Conservation (phyloP, 257 asterid species). For the Solanum etuberosum region DNA sequence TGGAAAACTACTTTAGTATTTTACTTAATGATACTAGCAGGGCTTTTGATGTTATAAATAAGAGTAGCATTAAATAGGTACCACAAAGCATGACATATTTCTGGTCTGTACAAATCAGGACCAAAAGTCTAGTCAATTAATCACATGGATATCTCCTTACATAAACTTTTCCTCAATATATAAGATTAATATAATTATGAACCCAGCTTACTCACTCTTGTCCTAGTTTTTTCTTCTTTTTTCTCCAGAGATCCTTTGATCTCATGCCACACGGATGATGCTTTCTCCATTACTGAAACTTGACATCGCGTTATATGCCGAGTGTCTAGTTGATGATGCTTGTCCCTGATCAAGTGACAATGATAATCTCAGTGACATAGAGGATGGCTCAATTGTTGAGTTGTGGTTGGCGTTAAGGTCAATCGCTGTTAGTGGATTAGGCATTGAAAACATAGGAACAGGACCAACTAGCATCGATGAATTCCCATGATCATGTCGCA, state of each 20-base stretch:
- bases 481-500: conserved; percentile 13
- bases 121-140: conserved; percentile 5
- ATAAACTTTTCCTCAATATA: conserved; percentile 10
- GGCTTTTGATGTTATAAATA: conserved; percentile 7
- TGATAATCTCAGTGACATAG: conserved; percentile 51
- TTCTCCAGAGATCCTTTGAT: background rate
- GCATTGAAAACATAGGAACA: conserved; percentile 13
- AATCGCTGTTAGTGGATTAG: conserved; percentile 17
- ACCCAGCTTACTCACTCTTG: background rate
- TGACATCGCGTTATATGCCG: conserved; percentile 19
- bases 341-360: conserved; percentile 44
- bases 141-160: conserved; percentile 9
- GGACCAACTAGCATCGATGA: conserved; percentile 23
- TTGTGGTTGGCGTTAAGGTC: conserved; percentile 38
- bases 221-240: conserved; percentile 1
- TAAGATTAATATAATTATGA: conserved; percentile 1
- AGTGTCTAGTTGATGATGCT: conserved; percentile 20
- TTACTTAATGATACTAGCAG: background rate
- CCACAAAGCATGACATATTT: conserved; percentile 40
- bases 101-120: conserved; percentile 46
- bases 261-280: conserved; percentile 41
- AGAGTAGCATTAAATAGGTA: conserved; percentile 20
- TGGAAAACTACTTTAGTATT: background rate
- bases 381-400: conserved; percentile 23
- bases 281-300: conserved; percentile 39